phyloP scores from a whole-genome alignment of 495 filamentous ascomycete species.

The Friedmanniomyces simplex region DNA sequence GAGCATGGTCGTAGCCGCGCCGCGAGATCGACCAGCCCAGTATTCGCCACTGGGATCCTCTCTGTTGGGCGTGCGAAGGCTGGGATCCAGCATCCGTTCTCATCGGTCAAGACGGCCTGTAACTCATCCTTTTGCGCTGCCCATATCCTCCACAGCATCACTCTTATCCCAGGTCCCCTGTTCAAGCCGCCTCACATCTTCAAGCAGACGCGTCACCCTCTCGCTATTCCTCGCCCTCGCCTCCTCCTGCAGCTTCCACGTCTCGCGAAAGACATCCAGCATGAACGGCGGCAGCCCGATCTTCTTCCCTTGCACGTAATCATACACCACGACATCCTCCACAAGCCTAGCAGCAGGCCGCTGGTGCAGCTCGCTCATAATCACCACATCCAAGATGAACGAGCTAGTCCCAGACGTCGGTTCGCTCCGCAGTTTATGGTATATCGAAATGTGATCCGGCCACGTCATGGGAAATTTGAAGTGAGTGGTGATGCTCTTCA shows the following conservation, averaged over 20 bases:
- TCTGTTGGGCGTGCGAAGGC: too few relatives aligned
- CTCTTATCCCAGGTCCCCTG: conserved; percentile 61
- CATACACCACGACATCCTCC: conserved; percentile 79
- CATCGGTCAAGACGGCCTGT: background rate
- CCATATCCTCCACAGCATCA: conserved; percentile 51
- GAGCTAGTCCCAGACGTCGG: conserved; percentile 40
- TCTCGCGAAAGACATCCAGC: conserved; percentile 51
- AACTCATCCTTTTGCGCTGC: conserved; percentile 33
- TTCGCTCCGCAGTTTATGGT: conserved; percentile 63
- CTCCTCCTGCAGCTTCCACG: conserved; percentile 57
- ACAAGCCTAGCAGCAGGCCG: conserved; percentile 66
- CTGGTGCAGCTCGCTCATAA: conserved; percentile 71
- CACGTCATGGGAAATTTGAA: conserved; percentile 92
- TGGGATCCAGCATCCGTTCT: too few relatives aligned
- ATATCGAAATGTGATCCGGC: conserved; percentile 78
- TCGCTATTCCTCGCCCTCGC: conserved; percentile 37
- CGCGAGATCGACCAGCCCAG: too few relatives aligned
- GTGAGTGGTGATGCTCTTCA: conserved; percentile 70
- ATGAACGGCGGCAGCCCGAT: conserved; percentile 55
- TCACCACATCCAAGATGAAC: conserved; percentile 50
- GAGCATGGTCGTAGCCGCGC: too few relatives aligned
- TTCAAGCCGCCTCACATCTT: conserved; percentile 52
- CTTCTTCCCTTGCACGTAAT: conserved; percentile 56
- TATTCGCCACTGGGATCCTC: too few relatives aligned
- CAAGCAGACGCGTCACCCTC: conserved; percentile 45